Percentiles rank a stretch among this genome's conserved stretches.
Evolutionary conservation across 441 rosid species (phyloP).

Genomic region (Erodium chrysanthum): DNA sequence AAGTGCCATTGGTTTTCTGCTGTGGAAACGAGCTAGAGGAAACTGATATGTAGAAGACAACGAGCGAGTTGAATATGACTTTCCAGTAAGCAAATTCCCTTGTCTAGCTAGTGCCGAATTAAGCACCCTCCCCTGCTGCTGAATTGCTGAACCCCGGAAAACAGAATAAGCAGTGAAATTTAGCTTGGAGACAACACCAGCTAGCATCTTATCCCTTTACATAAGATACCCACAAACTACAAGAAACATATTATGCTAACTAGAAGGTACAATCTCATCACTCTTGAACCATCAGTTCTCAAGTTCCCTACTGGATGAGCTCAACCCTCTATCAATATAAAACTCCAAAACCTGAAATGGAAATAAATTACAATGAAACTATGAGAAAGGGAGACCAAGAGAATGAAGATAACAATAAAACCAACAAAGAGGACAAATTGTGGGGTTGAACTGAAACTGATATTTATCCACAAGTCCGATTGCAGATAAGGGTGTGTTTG

Average conservation of each 20-base stretch:
- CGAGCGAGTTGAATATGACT: constrained; percentile 17
- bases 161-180: constrained; percentile 36
- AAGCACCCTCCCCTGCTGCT: constrained; percentile 13
- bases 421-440: too few relatives aligned
- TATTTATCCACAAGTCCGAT: not conserved
- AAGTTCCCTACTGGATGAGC: not conserved
- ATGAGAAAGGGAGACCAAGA: not conserved
- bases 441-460: not conserved
- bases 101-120: constrained; percentile 19
- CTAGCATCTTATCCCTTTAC: constrained; percentile 50
- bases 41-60: constrained; percentile 21
- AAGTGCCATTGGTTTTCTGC: constrained; percentile 39
- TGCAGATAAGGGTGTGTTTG: not conserved
- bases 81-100: constrained; percentile 12
- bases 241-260: not conserved
- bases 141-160: constrained; percentile 29
- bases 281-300: constrained; percentile 4
- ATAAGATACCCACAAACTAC: constrained; percentile 9
- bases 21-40: constrained; percentile 5
- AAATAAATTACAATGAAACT: not conserved
- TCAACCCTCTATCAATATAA: not conserved
- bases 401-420: not conserved
- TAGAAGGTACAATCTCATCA: not conserved
- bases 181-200: constrained; percentile 47
- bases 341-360: constrained; percentile 5